Conservation (phyloP, 2,329 filamentous ascomycete genomes). For the Fusarium sp. region DNA sequence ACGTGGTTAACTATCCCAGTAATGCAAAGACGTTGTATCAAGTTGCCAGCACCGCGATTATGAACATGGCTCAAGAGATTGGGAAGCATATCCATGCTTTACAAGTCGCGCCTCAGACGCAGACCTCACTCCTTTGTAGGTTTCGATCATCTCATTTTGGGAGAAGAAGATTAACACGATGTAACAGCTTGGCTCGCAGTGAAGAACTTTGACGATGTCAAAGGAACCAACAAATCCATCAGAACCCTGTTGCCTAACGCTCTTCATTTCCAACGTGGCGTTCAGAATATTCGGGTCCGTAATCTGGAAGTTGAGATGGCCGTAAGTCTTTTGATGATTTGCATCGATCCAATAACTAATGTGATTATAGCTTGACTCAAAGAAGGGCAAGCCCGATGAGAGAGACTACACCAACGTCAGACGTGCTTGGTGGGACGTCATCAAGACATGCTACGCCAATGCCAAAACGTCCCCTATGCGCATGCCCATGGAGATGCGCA, state of each 20-base stretch:
- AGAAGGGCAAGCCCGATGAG: background rate
- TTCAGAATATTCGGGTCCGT: background rate
- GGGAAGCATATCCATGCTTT: background rate
- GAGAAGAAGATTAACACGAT: background rate
- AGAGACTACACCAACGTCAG: background rate
- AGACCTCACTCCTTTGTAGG: background rate
- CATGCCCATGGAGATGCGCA: background rate
- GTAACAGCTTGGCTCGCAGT: background rate
- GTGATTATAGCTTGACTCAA: background rate
- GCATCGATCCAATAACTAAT: background rate
- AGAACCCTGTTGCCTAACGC: background rate
- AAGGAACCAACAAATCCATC: background rate
- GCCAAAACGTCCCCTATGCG: background rate
- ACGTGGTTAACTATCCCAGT: background rate
- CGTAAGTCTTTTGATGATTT: rapidly evolving
- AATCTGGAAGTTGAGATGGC: background rate
- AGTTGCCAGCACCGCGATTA: background rate
- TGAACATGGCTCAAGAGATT: background rate
- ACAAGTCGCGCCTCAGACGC: background rate
- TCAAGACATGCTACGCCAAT: background rate
- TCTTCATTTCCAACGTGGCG: background rate
- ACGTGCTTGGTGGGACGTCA: background rate
- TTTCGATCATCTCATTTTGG: rapidly evolving
- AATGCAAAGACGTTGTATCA: background rate
- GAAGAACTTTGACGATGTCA: background rate